Conservation (phyloP, 140 eudicot genomes). For the Oenanthe javanica region DNA sequence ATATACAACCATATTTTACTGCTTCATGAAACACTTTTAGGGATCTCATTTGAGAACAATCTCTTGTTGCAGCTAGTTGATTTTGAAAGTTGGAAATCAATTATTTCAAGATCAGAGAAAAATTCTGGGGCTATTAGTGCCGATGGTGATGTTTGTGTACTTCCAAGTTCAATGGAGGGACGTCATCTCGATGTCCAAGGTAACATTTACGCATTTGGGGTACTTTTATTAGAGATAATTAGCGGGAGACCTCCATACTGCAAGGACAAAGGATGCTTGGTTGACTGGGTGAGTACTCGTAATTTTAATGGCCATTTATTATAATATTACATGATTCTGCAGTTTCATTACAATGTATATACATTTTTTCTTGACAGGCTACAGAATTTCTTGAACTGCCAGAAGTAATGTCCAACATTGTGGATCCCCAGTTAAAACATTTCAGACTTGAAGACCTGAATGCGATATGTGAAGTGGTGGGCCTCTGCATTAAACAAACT, state of each 20-base stretch:
- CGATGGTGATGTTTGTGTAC: slow-evolving; percentile 54
- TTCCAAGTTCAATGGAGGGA: slow-evolving; percentile 42
- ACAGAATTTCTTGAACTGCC: slow-evolving; percentile 56
- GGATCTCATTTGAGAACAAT: not conserved
- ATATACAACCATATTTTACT: not conserved
- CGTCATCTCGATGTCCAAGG: slow-evolving; percentile 69
- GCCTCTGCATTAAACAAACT: slow-evolving; percentile 35
- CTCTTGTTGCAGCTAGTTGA: slow-evolving; percentile 65
- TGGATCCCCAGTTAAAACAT: slow-evolving; percentile 72
- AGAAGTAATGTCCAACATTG: slow-evolving; percentile 43
- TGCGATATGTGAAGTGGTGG: slow-evolving; percentile 59
- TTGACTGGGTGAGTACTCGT: slow-evolving; percentile 66
- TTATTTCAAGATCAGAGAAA: slow-evolving; percentile 73
- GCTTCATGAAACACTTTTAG: not conserved
- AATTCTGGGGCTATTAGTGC: slow-evolving; percentile 44
- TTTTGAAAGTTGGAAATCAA: slow-evolving; percentile 84
- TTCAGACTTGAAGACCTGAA: slow-evolving; percentile 55
- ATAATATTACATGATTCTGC: not conserved
- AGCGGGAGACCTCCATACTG: slow-evolving; percentile 74
- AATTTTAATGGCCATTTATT: not conserved
- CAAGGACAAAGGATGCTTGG: slow-evolving; percentile 58
- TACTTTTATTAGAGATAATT: slow-evolving; percentile 69
- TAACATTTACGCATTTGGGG: slow-evolving; percentile 70
- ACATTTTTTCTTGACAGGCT: slow-evolving; percentile 37
- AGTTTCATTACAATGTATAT: not conserved